Base-by-base conservation (phyloP, 768 basidiomycete genomes). In the Clitopilus hobsonii region DNA sequence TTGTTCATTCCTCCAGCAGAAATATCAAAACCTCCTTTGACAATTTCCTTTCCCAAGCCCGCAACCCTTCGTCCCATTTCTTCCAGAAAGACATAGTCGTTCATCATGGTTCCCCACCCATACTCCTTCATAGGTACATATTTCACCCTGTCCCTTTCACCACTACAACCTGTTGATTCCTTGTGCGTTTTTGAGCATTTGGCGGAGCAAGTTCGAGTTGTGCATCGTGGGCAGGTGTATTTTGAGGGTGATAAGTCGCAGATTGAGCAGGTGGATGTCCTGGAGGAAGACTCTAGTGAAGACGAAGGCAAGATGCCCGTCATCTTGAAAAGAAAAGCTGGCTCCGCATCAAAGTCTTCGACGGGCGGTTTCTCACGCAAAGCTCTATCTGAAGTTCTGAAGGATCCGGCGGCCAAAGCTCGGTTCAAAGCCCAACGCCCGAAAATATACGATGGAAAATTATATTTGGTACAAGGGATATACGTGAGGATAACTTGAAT, bases 61-160 rank as follows among this genome's bases (percentile, higher is more conserved):
- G 77, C 74, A n/a, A 88, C 85, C 60, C 80, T 85, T 59, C 94
- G 71, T 20, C 89, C 84, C 26, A 93, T 69, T 16, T 92, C 89
- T 70, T 97, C 94, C 60, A 97, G 74, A 66, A 85, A 94, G 38
- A 77, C 76, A 67, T 94, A 97, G 70, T 97, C 94, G 61, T 86
- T 81, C 85, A 93, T 89, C 85, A 96, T 87, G 24, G 81, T 79
- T 7, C 91, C 91, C 82, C 89, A 92, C 4, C 83, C 81, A 63
- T 93, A 96, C 61, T 83, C 65, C 61, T 91, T 93, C 84, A 94
- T 87, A 11, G 88, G 82, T 14, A 94, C 83, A 65, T 85, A 91
- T 2, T 78, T 79, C 0, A 75, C 83, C 63, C 85, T 86, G 71
- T 94, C 78, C 53, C 91, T 85, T 56, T 82, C 73, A 10, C 91